Conservation (phyloP, 352 stramenopile species). For the Globisporangium apiculatum region DNA sequence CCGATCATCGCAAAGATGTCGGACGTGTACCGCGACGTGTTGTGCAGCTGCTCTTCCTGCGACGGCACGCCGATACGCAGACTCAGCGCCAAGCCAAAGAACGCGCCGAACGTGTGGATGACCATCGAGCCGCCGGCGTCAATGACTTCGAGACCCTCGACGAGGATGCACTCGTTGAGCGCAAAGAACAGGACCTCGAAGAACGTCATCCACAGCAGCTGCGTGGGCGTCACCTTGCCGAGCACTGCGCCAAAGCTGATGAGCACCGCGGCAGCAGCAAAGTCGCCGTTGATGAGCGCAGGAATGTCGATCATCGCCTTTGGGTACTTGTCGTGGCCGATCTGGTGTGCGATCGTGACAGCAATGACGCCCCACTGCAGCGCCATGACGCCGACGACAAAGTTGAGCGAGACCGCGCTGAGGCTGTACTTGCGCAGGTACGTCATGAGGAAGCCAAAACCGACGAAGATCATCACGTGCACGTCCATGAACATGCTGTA, state of each 20-base stretch:
- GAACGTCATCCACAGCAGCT: slow-evolving; percentile 74
- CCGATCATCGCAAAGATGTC: slow-evolving; percentile 81
- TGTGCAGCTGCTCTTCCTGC: slow-evolving; percentile 32
- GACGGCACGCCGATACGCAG: slow-evolving; percentile 44
- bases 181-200: slow-evolving; percentile 72
- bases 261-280: slow-evolving; percentile 64
- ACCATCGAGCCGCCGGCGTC: slow-evolving; percentile 80
- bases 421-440: slow-evolving; percentile 82
- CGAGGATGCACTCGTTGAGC: slow-evolving; percentile 71
- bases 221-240: slow-evolving; percentile 65
- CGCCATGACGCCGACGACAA: slow-evolving; percentile 57
- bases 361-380: slow-evolving; percentile 68
- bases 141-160: slow-evolving; percentile 44
- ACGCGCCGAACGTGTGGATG: slow-evolving; percentile 82
- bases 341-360: slow-evolving; percentile 52
- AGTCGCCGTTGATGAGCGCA: slow-evolving; percentile 73
- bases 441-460: slow-evolving; percentile 87
- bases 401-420: slow-evolving; percentile 71
- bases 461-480: slow-evolving; percentile 83
- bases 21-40: slow-evolving; percentile 60
- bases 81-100: slow-evolving; percentile 70
- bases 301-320: slow-evolving; percentile 52
- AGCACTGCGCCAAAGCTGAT: slow-evolving; percentile 79
- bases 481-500: slow-evolving; percentile 75
- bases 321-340: slow-evolving; percentile 35